Conservation (phyloP, 2,329 filamentous ascomycete genomes). For the Teratosphaeria pseudoeucalypti region DNA sequence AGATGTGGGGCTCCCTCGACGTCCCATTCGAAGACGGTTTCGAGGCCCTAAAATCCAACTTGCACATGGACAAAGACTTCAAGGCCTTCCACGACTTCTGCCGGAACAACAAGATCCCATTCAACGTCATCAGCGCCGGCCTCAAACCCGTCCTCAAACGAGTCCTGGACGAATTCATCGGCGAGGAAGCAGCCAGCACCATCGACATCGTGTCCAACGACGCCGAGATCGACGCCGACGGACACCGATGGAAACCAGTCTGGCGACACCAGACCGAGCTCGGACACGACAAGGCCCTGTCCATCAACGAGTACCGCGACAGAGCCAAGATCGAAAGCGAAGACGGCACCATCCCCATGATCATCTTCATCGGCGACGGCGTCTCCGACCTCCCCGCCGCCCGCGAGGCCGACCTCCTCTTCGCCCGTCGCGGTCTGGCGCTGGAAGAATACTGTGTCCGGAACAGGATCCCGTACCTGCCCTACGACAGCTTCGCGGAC, state of each 20-base stretch:
- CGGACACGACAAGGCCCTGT: constrained; percentile 33
- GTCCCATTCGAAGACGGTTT: constrained; percentile 60
- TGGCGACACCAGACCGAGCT: constrained; percentile 57
- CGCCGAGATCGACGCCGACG: constrained; percentile 48
- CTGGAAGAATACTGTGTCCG: constrained; percentile 58
- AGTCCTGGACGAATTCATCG: constrained; percentile 55
- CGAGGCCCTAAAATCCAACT: constrained; percentile 49
- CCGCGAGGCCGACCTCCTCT: constrained; percentile 56
- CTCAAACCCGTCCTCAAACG: constrained; percentile 52
- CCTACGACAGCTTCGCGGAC: constrained; percentile 57
- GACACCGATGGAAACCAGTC: constrained; percentile 52
- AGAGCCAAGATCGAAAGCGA: constrained; percentile 44
- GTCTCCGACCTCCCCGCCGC: constrained; percentile 58
- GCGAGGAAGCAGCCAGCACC: constrained; percentile 46
- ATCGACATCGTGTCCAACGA: constrained; percentile 63
- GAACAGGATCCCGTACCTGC: constrained; percentile 48
- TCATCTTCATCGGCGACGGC: constrained; percentile 61
- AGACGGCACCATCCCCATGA: constrained; percentile 53
- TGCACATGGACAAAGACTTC: constrained; percentile 57
- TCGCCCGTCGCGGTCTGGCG: constrained; percentile 53
- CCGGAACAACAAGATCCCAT: constrained; percentile 51
- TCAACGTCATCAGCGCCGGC: constrained; percentile 60
- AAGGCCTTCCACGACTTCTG: constrained; percentile 55
- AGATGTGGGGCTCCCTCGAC: constrained; percentile 59
- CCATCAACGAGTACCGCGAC: constrained; percentile 51